Base-by-base conservation (phyloP, 768 basidiomycete species). In the Amanita molliuscula region DNA sequence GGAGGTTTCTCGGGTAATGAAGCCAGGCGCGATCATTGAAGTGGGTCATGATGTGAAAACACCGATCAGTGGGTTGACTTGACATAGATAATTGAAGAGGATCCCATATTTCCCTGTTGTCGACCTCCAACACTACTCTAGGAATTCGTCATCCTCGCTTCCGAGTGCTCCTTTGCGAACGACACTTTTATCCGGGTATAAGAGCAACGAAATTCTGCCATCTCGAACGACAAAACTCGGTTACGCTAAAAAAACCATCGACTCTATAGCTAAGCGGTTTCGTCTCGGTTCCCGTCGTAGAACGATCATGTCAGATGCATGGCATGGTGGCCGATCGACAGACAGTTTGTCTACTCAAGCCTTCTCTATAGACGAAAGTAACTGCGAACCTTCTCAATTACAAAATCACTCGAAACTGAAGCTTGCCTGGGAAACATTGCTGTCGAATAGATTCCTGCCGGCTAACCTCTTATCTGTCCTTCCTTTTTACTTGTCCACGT, bases 1-100 rank as follows among this genome's bases (percentile, higher is more conserved):
- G 86, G 84, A 88, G 64, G 70, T 82, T 34, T 68, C 74, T 18
- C 79, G 86, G 16, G 73, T 88, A 6, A 70, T 88, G 65, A 76
- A 76, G 55, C 73, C 77, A 5, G 73, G 78, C 15, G 84, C 73
- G 23, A 63, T 77, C 11, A 60, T 88, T 10, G 86, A 88, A 77
- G 84, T 84, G 53, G 44, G 65, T 56, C 20, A 25, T 23, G 21
- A 44, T 36, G 34, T 0, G 37, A 28, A 31, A 18, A 29, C 7
- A 9, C 10, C 15, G 9, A 31, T 31, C 53, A 44, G 42, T 13
- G 4, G 33, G 43, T 40, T 46, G 34, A 48, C 51, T 26, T 28
- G 29, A 6, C 41, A 25, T 54, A 87, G 84, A 68, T 86, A 7
- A 74, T 86, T 33, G 85, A 86, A 61, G 85, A 88, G 52, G 84